Evolutionary conservation across 2,329 filamentous ascomycete species (phyloP), one percentile per base, ranked within the genome.

Genomic region (Colletotrichum tamarilloi): DNA sequence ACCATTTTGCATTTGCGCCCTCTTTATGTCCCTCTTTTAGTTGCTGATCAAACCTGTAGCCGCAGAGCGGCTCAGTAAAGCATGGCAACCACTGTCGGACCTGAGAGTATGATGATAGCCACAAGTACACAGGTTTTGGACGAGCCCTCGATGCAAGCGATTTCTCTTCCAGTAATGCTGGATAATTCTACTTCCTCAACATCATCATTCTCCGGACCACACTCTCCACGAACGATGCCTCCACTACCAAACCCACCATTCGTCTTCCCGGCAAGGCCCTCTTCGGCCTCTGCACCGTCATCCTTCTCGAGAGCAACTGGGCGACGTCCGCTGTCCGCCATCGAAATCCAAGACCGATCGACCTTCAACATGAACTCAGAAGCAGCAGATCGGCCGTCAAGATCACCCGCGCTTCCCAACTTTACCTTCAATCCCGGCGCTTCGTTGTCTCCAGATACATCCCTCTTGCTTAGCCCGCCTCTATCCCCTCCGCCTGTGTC

Each of bases 221-320:
- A 77, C 19, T 83, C 84, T 59, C 81, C 82, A 64, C 80, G 79
- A 65, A 78, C 79, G 55, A 80, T 81, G 28, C 76, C 82, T 30
- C 87, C 88, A 65, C 85, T 85, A 63, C 90, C 91, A 59, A 93
- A 93, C 66, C 91, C 92, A 35, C 87, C 87, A 6, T 93, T 93
- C 77, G 86, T 91, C 70, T 93, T 93, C 77, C 92, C 91, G 1
- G 81, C 85, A 26, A 81, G 84, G 58, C 82, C 86, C 8, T 80
- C 87, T 1, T 84, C 88, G 7, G 83, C 84, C 24, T 86, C 87
- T 1, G 84, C 86, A 4, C 84, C 87, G 2, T 83, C 85, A 3
- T 84, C 86, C 0, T 84, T 84, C 57, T 86, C 88, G 9, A 83
- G 88, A 74, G 81, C 86, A 0, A 84, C 84, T 2, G 85, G 85